Conservation (phyloP, 129 eudicot species). For the Tagetes erecta region DNA sequence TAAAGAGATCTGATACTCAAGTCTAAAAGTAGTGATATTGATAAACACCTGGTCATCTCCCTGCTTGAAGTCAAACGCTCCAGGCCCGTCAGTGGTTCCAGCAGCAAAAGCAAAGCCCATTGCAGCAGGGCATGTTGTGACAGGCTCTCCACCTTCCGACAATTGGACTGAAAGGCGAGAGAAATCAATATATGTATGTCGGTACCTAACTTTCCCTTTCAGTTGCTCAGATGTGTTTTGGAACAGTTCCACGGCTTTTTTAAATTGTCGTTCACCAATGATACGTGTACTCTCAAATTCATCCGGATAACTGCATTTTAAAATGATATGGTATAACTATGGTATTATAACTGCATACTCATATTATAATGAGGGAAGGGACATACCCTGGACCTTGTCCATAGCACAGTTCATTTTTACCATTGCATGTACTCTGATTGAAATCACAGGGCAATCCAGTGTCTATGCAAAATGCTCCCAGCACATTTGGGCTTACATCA, state of each 20-base stretch:
- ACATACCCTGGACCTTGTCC: slow-evolving; percentile 66
- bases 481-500: slow-evolving; percentile 67
- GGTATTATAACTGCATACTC: not conserved
- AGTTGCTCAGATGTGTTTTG: slow-evolving; percentile 46
- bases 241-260: slow-evolving; percentile 45
- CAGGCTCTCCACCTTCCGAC: slow-evolving; percentile 26
- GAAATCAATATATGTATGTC: slow-evolving; percentile 50
- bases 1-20: not conserved
- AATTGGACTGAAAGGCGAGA: slow-evolving; percentile 40
- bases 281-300: slow-evolving; percentile 62
- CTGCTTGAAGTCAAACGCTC: slow-evolving; percentile 60
- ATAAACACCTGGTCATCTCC: slow-evolving; percentile 56
- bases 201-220: slow-evolving; percentile 40
- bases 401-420: slow-evolving; percentile 49
- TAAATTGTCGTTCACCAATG: slow-evolving; percentile 58
- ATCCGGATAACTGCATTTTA: slow-evolving; percentile 47
- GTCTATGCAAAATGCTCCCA: slow-evolving; percentile 60
- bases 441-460: slow-evolving; percentile 64
- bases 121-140: slow-evolving; percentile 66
- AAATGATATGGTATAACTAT: not conserved
- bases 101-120: slow-evolving; percentile 70
- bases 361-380: not conserved
- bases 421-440: slow-evolving; percentile 58
- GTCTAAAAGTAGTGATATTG: not conserved
- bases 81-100: slow-evolving; percentile 70